Evolutionary conservation across 2,329 filamentous ascomycete genomes (phyloP).

Genomic region (Dothistroma septosporum): DNA sequence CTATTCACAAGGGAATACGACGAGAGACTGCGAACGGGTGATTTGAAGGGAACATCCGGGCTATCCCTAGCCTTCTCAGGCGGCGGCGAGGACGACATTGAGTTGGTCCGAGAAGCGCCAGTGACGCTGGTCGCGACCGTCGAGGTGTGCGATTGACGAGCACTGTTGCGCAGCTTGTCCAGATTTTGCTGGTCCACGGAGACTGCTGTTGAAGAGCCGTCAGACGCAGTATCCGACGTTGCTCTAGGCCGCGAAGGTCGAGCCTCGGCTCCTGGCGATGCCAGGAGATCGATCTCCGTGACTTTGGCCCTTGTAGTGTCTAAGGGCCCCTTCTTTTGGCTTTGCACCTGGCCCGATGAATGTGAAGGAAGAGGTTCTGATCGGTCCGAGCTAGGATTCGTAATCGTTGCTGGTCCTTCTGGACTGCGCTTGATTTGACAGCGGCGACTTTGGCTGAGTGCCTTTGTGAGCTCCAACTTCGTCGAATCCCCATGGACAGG

Average conservation of each 20-base stretch:
- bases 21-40: slow-evolving; percentile 23
- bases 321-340: too few relatives aligned
- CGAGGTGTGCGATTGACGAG: slow-evolving; percentile 31
- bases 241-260: slow-evolving; percentile 2
- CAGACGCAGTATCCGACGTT: slow-evolving; percentile 23
- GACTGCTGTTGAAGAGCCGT: slow-evolving; percentile 22
- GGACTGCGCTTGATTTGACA: slow-evolving; percentile 37
- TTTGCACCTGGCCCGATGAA: neutral
- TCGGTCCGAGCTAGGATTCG: slow-evolving; percentile 1
- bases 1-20: slow-evolving; percentile 25
- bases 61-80: slow-evolving; percentile 21
- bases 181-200: slow-evolving; percentile 29
- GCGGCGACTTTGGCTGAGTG: slow-evolving; percentile 34
- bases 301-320: slow-evolving; percentile 12
- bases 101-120: slow-evolving; percentile 28
- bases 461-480: slow-evolving; percentile 25
- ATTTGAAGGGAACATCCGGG: slow-evolving; percentile 13
- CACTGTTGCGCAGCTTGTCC: slow-evolving; percentile 29
- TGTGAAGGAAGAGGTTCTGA: slow-evolving; percentile 2
- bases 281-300: neutral
- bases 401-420: slow-evolving; percentile 28
- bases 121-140: slow-evolving; percentile 23
- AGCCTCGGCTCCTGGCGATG: neutral
- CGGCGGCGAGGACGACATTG: slow-evolving; percentile 26
- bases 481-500: slow-evolving; percentile 7